These are phyloP conservation scores for Plectranthus barbatus DNA, from an alignment of 257 asterid genomes.

Conservation along the genomic window DNA sequence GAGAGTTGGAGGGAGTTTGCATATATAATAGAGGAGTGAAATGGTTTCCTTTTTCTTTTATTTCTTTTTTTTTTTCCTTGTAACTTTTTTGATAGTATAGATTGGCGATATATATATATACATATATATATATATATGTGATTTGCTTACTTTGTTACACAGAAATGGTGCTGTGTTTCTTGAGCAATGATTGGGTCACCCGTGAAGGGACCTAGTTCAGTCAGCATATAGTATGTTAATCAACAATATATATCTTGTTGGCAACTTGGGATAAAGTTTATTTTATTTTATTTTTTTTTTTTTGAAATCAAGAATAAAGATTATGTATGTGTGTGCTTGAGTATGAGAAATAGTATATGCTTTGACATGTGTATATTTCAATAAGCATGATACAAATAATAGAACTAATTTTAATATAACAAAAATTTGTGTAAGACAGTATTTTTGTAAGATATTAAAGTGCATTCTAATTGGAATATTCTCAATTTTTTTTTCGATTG, in stretches of 20 bases:
- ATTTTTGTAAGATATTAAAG: too few relatives aligned
- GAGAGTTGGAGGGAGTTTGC: conserved; percentile 14
- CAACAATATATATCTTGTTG: neutral
- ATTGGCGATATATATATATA: conserved; percentile 14
- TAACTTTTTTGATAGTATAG: neutral
- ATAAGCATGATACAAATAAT: too few relatives aligned
- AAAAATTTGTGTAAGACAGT: too few relatives aligned
- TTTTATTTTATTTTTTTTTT: too few relatives aligned
- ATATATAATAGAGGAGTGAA: conserved; percentile 19
- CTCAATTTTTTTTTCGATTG: too few relatives aligned
- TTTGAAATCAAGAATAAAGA: too few relatives aligned
- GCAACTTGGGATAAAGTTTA: neutral
- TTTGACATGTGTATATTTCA: too few relatives aligned
- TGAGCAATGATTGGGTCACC: conserved; percentile 47
- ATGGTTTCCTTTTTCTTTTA: neutral
- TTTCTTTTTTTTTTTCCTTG: neutral
- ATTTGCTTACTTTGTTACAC: conserved; percentile 12
- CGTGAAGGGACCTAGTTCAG: conserved; percentile 28
- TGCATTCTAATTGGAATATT: too few relatives aligned
- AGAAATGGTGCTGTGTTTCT: conserved; percentile 20
- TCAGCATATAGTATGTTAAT: conserved; percentile 1
- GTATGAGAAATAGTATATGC: too few relatives aligned
- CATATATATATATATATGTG: conserved; percentile 13
- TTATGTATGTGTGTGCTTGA: too few relatives aligned
- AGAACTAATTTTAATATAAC: too few relatives aligned